A percentile compares a stretch with the other conserved stretches of the same genome.
phyloP scores from a whole-genome alignment of 1,284 basidiomycete species.

The Ceraceosorus guamensis region DNA sequence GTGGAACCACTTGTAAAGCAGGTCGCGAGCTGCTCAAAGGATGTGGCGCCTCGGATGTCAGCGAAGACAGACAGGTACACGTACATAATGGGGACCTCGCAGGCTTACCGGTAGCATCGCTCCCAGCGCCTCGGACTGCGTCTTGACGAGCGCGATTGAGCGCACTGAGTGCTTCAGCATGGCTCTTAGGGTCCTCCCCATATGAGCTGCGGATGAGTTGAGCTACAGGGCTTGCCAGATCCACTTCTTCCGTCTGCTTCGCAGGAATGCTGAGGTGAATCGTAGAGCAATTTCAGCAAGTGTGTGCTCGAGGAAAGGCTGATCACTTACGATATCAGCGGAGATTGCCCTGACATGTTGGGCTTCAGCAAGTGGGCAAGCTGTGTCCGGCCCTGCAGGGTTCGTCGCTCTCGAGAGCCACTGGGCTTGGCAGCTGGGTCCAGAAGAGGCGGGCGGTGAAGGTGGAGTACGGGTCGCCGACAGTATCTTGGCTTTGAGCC shows the following conservation, averaged over 20 bases:
- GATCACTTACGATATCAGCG: not conserved
- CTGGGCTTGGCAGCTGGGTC: too few species aligned
- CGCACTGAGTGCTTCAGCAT: conserved; percentile 70
- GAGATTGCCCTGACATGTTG: not conserved
- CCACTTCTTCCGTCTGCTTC: conserved; percentile 60
- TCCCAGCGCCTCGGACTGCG: conserved; percentile 90
- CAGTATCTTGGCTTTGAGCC: too few species aligned
- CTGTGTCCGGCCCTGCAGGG: too few species aligned
- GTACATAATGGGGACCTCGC: not conserved
- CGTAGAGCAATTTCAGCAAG: conserved; percentile 35
- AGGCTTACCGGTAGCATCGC: conserved; percentile 48
- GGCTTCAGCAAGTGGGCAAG: not conserved
- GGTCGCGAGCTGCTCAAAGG: conserved; percentile 64
- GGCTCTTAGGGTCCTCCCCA: conserved; percentile 82
- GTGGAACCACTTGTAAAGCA: conserved; percentile 98
- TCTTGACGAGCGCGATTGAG: conserved; percentile 88
- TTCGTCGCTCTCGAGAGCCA: too few species aligned
- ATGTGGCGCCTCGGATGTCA: too few species aligned
- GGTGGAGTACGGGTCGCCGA: too few species aligned
- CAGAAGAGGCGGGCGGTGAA: too few species aligned
- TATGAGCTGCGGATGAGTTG: conserved; percentile 83
- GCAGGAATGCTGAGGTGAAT: conserved; percentile 53
- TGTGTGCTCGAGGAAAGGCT: not conserved
- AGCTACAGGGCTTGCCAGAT: conserved; percentile 82
- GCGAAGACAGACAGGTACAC: too few species aligned